These are phyloP conservation scores for Themeda triandra DNA, from an alignment of 176 grass and related monocot species.

Conservation along the genomic window DNA sequence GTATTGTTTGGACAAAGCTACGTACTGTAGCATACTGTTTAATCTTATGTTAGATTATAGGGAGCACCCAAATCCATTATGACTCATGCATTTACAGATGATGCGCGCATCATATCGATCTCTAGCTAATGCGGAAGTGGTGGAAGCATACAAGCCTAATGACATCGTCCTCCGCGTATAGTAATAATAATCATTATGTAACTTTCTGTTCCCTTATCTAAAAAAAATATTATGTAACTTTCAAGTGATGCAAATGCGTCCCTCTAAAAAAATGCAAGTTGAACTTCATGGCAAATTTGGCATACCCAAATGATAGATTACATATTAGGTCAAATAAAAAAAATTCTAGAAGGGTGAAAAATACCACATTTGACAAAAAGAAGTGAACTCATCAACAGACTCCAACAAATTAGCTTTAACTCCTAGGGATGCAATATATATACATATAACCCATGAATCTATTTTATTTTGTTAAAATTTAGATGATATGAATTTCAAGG, in stretches of 20 bases:
- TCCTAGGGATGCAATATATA: neutral
- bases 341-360: neutral
- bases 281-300: neutral
- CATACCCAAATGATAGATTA: neutral
- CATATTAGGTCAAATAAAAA: neutral
- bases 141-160: neutral
- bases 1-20: neutral
- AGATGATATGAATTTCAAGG: neutral
- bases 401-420: neutral
- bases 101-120: neutral
- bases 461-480: neutral
- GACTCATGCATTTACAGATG: neutral
- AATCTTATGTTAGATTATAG: neutral
- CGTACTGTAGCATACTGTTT: neutral
- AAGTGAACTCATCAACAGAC: too few relatives aligned
- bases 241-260: neutral
- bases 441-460: neutral
- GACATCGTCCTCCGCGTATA: neutral
- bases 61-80: neutral
- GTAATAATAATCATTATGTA: neutral
- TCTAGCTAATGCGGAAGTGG: neutral
- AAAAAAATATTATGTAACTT: neutral
- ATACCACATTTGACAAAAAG: neutral
- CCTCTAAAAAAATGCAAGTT: neutral
- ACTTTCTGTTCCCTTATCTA: too few relatives aligned